Evolutionary conservation across 345 rosid genomes (phyloP).

Genomic region (Eucalyptus regnans): DNA sequence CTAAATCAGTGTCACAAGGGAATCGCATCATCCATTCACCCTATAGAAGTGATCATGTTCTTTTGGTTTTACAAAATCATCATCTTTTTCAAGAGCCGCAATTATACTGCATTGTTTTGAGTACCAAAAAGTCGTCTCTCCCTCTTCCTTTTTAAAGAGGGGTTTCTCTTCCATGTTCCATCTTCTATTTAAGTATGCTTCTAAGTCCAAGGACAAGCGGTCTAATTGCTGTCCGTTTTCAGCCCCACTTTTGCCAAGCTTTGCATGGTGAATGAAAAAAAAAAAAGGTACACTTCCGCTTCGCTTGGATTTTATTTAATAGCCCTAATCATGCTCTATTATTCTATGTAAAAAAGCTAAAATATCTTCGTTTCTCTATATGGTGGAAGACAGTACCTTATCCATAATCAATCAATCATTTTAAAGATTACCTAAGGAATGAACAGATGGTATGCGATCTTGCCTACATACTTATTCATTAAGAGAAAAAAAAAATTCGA

Average conservation of each 20-base stretch:
- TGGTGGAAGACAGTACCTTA: background rate
- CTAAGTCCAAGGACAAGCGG: background rate
- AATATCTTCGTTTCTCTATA: background rate
- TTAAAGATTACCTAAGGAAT: background rate
- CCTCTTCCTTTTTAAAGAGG: background rate
- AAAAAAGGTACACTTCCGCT: background rate
- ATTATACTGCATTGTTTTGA: background rate
- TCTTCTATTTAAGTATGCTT: background rate
- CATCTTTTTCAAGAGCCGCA: background rate
- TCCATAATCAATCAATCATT: background rate
- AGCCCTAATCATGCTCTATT: background rate
- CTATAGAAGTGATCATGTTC: background rate
- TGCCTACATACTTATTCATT: background rate
- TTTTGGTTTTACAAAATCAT: background rate
- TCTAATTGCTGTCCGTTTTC: background rate
- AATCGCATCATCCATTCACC: background rate
- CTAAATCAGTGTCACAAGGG: background rate
- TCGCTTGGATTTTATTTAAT: background rate
- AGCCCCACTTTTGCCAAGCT: background rate
- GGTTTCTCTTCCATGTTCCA: background rate
- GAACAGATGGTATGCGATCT: background rate
- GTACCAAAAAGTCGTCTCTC: background rate
- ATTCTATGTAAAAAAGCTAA: background rate
- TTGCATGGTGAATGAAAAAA: background rate
- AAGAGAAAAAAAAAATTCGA: background rate